Conservation (phyloP, 2,329 filamentous ascomycete species). For the Colletotrichum kahawae region DNA sequence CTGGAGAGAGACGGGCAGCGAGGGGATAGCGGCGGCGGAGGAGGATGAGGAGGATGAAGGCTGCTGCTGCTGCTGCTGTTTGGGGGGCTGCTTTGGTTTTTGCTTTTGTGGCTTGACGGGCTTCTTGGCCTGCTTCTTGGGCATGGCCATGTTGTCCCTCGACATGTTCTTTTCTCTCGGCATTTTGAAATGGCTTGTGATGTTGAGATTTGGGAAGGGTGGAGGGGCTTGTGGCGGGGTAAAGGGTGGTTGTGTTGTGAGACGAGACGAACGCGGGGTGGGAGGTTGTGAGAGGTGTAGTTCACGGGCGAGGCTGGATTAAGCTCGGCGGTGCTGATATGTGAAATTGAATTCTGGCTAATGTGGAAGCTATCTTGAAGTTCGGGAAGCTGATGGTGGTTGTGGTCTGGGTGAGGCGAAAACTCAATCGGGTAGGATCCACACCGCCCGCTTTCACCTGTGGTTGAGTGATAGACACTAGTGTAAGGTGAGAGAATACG, state of each 20-base stretch:
- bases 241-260: neutral
- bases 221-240: neutral
- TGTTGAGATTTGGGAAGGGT: neutral
- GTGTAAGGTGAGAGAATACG: neutral
- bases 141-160: neutral
- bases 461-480: neutral
- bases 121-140: constrained; percentile 5
- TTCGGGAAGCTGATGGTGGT: neutral
- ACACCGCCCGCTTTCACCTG: constrained; percentile 10
- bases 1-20: constrained; percentile 42
- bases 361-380: neutral
- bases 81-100: neutral
- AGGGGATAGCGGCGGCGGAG: neutral
- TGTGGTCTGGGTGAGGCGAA: constrained; percentile 12
- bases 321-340: neutral
- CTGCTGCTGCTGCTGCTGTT: neutral
- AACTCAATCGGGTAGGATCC: constrained; percentile 18
- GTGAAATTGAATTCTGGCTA: neutral
- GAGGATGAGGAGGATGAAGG: neutral
- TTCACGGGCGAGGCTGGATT: neutral
- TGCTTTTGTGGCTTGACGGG: neutral
- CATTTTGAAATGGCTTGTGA: neutral
- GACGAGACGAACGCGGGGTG: neutral
- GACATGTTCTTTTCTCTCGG: neutral
- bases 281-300: neutral